phyloP scores from a whole-genome alignment of 805 yeast species.

The Yueomyces sinensis region DNA sequence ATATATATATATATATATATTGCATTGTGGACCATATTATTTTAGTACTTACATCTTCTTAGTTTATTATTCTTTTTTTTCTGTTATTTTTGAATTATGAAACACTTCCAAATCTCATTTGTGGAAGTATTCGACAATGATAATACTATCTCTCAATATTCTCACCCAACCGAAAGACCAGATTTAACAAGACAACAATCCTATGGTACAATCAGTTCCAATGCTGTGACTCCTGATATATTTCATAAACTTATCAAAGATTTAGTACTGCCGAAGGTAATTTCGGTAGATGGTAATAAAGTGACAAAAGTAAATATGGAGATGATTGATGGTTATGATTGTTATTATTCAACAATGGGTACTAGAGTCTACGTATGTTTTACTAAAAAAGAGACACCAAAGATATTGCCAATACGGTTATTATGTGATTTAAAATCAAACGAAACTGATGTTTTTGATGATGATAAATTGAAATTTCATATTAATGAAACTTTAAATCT shows the following conservation, averaged over 20 bases:
- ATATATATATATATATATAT: too few relatives aligned
- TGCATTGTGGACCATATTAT: too few relatives aligned
- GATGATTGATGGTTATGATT: constrained; percentile 25
- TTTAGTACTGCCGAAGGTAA: constrained; percentile 20
- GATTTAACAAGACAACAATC: constrained; percentile 6
- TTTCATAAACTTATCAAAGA: constrained; percentile 19
- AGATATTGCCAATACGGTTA: constrained; percentile 21
- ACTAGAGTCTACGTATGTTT: constrained; percentile 15
- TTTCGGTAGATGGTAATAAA: constrained; percentile 19
- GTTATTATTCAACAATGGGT: constrained; percentile 19
- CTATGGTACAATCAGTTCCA: constrained; percentile 13
- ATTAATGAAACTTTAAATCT: constrained; percentile 16
- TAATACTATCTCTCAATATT: constrained; percentile 14
- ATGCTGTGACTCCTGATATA: constrained; percentile 5
- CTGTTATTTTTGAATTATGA: constrained; percentile 7
- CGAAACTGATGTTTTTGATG: constrained; percentile 7
- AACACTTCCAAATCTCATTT: constrained; percentile 13
- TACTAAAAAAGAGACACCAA: constrained; percentile 15
- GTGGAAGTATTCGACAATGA: constrained; percentile 16
- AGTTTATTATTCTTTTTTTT: too few relatives aligned
- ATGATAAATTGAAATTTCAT: constrained; percentile 13
- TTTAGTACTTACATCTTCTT: too few relatives aligned
- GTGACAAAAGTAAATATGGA: constrained; percentile 21
- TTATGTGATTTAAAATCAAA: constrained; percentile 19
- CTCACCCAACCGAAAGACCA: constrained; percentile 4